A percentile compares a stretch with the other conserved stretches of the same genome.
phyloP scores from a whole-genome alignment of 2,329 filamentous ascomycete genomes.

The Monosporascus ibericus region DNA sequence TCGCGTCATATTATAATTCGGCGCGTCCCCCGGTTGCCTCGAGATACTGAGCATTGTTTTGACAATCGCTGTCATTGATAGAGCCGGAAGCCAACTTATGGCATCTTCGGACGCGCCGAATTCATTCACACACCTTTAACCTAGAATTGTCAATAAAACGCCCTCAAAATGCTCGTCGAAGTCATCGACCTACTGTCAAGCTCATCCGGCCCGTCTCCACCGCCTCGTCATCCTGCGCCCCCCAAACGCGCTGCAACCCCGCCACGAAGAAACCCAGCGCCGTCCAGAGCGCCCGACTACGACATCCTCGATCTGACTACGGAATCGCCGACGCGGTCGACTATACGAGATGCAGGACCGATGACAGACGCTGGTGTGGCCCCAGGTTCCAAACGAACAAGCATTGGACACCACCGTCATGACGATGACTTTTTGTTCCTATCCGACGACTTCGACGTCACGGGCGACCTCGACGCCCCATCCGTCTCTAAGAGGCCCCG shows the following conservation, averaged over 20 bases:
- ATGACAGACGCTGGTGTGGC: neutral
- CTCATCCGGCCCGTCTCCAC: slow-evolving; percentile 10
- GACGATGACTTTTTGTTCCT: slow-evolving; percentile 26
- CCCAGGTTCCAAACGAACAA: slow-evolving; percentile 10
- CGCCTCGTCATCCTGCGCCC: neutral
- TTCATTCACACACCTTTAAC: neutral
- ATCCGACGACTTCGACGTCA: slow-evolving; percentile 37
- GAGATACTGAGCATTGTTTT: neutral
- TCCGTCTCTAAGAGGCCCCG: slow-evolving; percentile 15
- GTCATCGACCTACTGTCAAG: slow-evolving; percentile 31
- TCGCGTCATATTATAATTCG: neutral
- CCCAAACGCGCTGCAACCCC: neutral
- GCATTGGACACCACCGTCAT: slow-evolving; percentile 3
- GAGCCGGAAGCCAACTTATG: neutral
- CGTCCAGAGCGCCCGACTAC: slow-evolving; percentile 10
- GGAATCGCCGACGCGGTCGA: slow-evolving; percentile 1
- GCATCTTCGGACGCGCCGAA: neutral
- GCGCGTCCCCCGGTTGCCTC: neutral
- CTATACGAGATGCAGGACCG: neutral
- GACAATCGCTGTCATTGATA: neutral
- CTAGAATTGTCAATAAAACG: neutral
- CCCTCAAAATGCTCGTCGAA: slow-evolving; percentile 25
- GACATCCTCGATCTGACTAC: slow-evolving; percentile 3
- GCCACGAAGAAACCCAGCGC: slow-evolving; percentile 1
- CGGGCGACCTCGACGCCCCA: slow-evolving; percentile 28